Base-by-base conservation (phyloP, 257 asterid genomes). In the Marsdenia floribunda region DNA sequence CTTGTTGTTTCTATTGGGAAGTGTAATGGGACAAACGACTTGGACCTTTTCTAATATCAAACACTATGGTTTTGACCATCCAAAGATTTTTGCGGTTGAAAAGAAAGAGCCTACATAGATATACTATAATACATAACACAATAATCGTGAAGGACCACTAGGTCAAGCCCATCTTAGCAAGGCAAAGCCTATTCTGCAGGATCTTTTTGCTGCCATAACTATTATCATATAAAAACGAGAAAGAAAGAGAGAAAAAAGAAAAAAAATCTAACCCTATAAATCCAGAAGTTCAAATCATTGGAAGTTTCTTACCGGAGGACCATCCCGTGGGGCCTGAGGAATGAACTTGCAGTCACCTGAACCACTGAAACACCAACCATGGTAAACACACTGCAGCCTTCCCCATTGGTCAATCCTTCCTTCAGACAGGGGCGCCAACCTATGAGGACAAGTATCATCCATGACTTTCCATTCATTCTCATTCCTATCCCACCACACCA, bases 391-490 rank as follows among this genome's bases (percentile, higher is more conserved):
- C 82, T 90, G 98, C 86, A 90, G 81, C 80, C 97, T 85, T 0
- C 98, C 98, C 94, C 90, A 86, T 13, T 88, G 97, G 86, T 93
- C 98, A 73, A 93, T 93, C 82, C 98, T 90, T 72, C 98, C 98
- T 67, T 90, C 95, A 44, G 96, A 90, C 53, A 93, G 52, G 1
- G 98, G 98, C 16, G 98, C 96, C 84, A 88, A 75, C 76, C 98
- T 82, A 75, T 93, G 98, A 79, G 98, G 97, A 77, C 98, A 89
- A 77, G 84, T 76, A 83, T 93, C 98, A 44, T 90, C 95, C 75
- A 93, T 88, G 72, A 90, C 97, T 79, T 89, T 89, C 98, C 98
- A 93, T 29, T 80, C 93, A 75, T 78, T 80, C 81, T 85, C 95
- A 80, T 85, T 89, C 77, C 71, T 88, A 70, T 90, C 98, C 91